Base-by-base conservation (phyloP, 352 stramenopile genomes). In the Pilasporangium apinafurcum region DNA sequence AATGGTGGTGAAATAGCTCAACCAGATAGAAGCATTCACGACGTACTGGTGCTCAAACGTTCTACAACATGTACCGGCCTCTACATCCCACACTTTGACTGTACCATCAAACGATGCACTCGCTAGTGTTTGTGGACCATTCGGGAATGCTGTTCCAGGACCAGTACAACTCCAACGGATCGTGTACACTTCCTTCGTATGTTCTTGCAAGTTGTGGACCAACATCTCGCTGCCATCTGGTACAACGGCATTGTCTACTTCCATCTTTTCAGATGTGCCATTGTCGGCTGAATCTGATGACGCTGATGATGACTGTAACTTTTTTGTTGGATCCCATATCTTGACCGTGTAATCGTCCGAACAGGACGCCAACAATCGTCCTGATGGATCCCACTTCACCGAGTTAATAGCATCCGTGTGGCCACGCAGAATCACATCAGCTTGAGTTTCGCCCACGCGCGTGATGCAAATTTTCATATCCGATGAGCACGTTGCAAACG, bases 321-420 rank as follows among this genome's bases (percentile, higher is more conserved):
- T 36, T 51, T 71, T 71, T 14, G 62, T 65, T 7, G 78, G 78
- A 56, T 97, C 88, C 95, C 95, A 98, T 8, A 99, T 86, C 68
- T 98, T 98, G 31, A 97, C 95, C 20, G 96, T 98, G 54, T 86
- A 95, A 70, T 99, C 96, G 57, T 99, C 96, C 2, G 95, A 99
- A 63, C 96, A 99, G 29, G 89, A 98, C 5, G 96, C 96, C 21
- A 99, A 73, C 20, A 97, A 65, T 6, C 65, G 77, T 0, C 94
- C 93, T 4, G 83, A 95, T 8, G 95, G 92, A 68, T 98, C 92
- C 96, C 96, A 99, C 53, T 98, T 97, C 35, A 99, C 95, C 26
- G 95, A 96, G 65, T 99, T 99, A 35, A 99, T 97, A 59, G 98
- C 96, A 33, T 99, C 94, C 13, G 73, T 90, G 72, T 99, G 96